Evolutionary conservation across 1,139 yeast genomes (phyloP), one percentile per base, ranked within the genome.

Genomic region (Hyphopichia burtonii): DNA sequence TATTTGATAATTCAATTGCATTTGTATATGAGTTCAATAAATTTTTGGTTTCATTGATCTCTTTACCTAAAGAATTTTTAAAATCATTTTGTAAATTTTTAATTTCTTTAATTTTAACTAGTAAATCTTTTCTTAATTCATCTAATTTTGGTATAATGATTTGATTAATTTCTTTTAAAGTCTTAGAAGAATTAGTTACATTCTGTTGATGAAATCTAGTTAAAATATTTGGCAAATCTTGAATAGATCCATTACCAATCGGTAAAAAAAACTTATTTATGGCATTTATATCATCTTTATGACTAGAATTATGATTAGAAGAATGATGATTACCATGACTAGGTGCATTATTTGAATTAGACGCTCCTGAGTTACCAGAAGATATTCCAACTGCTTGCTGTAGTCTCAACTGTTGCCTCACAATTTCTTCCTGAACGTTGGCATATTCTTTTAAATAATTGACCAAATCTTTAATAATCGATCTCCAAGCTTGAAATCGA

Each of bases 401-500:
- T 37, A 91, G 72, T 41, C 96, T 72, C 42, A 82, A 71, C 59
- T 89, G 95, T 56, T 88, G 96, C 46, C 96, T 78, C 31, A 87
- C 83, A 19, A 86, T 79, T 56, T 89, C 96, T 57, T 90, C 96
- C 59, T 89, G 94, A 38, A 87, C 93, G 16, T 86, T 78, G 12
- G 89, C 88, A 39, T 83, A 86, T 54, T 90, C 96, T 50, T 77
- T 78, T 48, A 91, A 71, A 59, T 93, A 93, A 41, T 74, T 78
- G 22, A 87, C 76, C 44, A 93, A 66, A 31, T 91, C 85, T 44
- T 83, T 81, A 45, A 90, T 83, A 41, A 91, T 79, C 41, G 79
- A 75, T 49, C 96, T 72, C 97, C 97, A 93, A 3, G 95, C 85
- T 38, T 83, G 78, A 59, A 91, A 89, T 49, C 99, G 73, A 32